A percentile compares a stretch with the other conserved stretches of the same genome.
Evolutionary conservation across 306 rosid genomes (phyloP).

Genomic region (Vigna hirtella): DNA sequence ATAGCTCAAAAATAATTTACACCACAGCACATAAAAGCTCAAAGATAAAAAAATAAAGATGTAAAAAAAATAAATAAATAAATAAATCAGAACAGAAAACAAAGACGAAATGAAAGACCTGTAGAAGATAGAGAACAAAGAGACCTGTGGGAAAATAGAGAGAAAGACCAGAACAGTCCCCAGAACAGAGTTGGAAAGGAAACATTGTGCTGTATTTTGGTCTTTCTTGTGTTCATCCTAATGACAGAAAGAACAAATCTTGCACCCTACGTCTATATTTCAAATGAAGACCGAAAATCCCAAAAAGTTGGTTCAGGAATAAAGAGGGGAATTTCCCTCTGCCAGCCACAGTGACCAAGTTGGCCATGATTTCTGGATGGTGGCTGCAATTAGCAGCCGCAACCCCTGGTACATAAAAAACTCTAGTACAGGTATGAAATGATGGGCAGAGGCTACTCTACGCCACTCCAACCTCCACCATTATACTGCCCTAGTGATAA

Average conservation of each 20-base stretch:
- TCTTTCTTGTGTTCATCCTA: slow-evolving; percentile 2
- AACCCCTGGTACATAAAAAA: background rate
- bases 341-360: background rate
- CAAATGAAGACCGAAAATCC: background rate
- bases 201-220: background rate
- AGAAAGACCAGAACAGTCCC: background rate
- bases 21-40: background rate
- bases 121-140: background rate
- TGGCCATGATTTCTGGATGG: background rate
- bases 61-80: background rate
- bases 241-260: background rate
- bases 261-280: background rate
- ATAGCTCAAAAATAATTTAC: background rate
- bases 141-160: background rate
- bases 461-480: background rate
- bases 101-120: background rate
- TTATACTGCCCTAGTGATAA: background rate
- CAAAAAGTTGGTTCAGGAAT: background rate
- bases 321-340: background rate
- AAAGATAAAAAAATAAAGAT: background rate
- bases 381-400: background rate
- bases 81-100: background rate
- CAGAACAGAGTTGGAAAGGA: background rate
- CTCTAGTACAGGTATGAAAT: background rate
- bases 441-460: background rate